These are phyloP conservation scores for Candida dubliniensis DNA, from an alignment of 1,139 yeast species.

Conservation along the genomic window DNA sequence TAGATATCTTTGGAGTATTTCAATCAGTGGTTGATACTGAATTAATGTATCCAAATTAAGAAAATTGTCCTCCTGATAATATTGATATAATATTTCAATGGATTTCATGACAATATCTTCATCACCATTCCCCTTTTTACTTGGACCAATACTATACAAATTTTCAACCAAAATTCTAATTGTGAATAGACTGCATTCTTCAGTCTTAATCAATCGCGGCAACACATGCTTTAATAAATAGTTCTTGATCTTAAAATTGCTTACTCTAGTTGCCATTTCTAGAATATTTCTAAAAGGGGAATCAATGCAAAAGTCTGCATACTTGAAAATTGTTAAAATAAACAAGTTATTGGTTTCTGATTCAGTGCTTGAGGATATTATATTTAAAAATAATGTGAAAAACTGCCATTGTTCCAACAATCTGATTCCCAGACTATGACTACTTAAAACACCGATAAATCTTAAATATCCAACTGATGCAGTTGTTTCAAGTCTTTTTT, in stretches of 20 bases:
- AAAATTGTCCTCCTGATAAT: conserved; percentile 15
- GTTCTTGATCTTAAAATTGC: conserved; percentile 51
- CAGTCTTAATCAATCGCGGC: conserved; percentile 37
- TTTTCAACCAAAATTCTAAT: conserved; percentile 61
- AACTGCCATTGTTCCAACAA: conserved; percentile 81
- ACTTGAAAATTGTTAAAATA: conserved; percentile 55
- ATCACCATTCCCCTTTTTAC: conserved; percentile 43
- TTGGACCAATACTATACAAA: conserved; percentile 38
- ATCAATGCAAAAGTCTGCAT: conserved; percentile 60
- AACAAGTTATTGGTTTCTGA: conserved; percentile 51
- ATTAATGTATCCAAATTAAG: conserved; percentile 27
- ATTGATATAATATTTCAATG: conserved; percentile 38
- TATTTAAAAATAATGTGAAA: conserved; percentile 75
- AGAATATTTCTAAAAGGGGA: conserved; percentile 70
- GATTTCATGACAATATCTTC: conserved; percentile 58
- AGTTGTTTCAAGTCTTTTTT: conserved; percentile 58
- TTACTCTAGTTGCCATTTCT: conserved; percentile 61
- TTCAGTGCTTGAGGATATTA: conserved; percentile 48
- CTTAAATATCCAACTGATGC: conserved; percentile 75
- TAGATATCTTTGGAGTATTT: conserved; percentile 23
- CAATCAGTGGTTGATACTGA: conserved; percentile 32
- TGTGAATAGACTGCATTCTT: conserved; percentile 38
- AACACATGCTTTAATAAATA: conserved; percentile 57
- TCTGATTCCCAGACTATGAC: conserved; percentile 58
- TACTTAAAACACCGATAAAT: conserved; percentile 71